phyloP scores from a whole-genome alignment of 2,329 filamentous ascomycete species.

The Spiromastix sp. region DNA sequence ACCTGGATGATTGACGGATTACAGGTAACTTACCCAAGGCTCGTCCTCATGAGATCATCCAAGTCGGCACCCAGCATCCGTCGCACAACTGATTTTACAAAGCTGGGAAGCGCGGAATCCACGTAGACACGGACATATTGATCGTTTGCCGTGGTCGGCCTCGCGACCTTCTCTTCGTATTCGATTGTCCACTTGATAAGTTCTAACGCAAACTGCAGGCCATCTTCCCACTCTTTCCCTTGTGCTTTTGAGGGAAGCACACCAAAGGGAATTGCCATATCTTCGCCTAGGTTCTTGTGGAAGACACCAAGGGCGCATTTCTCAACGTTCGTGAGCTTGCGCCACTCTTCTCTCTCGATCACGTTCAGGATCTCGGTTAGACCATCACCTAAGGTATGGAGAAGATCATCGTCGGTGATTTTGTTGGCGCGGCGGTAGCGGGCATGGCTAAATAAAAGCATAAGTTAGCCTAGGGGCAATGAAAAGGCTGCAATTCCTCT shows the following conservation, averaged over 20 bases:
- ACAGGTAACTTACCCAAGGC: conserved; percentile 48
- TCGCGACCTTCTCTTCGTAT: conserved; percentile 52
- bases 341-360: conserved; percentile 56
- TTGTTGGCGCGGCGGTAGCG: conserved; percentile 42
- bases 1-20: conserved; percentile 17
- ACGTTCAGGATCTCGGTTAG: conserved; percentile 51
- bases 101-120: conserved; percentile 43
- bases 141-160: conserved; percentile 39
- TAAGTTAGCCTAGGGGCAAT: too few relatives aligned
- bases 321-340: conserved; percentile 52
- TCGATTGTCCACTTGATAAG: conserved; percentile 38
- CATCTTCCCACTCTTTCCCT: conserved; percentile 37
- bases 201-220: conserved; percentile 43
- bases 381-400: conserved; percentile 51
- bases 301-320: conserved; percentile 51
- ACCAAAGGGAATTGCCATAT: conserved; percentile 48
- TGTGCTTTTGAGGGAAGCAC: conserved; percentile 13
- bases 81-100: conserved; percentile 37
- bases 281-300: conserved; percentile 53
- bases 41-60: conserved; percentile 52
- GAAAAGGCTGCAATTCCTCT: too few relatives aligned
- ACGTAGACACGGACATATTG: conserved; percentile 48
- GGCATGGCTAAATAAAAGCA: too few relatives aligned
- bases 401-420: conserved; percentile 47
- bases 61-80: conserved; percentile 49